phyloP scores from a whole-genome alignment of 768 basidiomycete genomes.

The Amanita rimosa region DNA sequence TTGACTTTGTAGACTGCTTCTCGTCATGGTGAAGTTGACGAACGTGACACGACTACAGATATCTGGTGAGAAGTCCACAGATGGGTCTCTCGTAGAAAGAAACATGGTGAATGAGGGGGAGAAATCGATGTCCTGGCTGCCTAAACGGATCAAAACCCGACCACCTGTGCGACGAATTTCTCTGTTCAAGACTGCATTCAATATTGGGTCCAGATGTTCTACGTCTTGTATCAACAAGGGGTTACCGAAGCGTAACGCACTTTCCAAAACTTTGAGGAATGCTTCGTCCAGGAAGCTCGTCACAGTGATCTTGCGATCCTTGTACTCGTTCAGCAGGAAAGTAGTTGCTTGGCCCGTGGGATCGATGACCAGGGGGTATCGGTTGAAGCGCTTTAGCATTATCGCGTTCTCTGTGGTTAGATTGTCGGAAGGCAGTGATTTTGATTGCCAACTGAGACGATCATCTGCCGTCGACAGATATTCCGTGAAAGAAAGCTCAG shows the following conservation, averaged over 20 bases:
- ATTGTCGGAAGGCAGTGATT: conserved; percentile 90
- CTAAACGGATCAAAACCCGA: conserved; percentile 91
- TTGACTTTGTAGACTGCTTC: conserved; percentile 96
- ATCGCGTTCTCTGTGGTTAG: conserved; percentile 98
- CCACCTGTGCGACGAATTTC: conserved; percentile 95
- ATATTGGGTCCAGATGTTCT: conserved; percentile 92
- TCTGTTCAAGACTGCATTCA: conserved; percentile 94
- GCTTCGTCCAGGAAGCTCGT: conserved; percentile 99
- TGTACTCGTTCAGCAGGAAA: conserved; percentile 91
- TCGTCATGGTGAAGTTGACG: conserved; percentile 98
- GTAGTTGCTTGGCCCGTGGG: conserved; percentile 95
- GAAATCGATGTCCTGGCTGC: conserved; percentile 98
- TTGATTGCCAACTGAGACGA: conserved; percentile 90
- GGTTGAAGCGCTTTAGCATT: conserved; percentile 96
- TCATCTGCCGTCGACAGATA: conserved; percentile 97
- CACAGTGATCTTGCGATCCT: conserved; percentile 92
- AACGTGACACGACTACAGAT: conserved; percentile 96
- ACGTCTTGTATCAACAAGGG: conserved; percentile 97
- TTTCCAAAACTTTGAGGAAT: conserved; percentile 97
- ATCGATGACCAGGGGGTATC: conserved; percentile 96
- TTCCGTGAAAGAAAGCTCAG: conserved; percentile 86
- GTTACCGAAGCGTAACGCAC: conserved; percentile 97
- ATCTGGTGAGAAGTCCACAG: conserved; percentile 95
- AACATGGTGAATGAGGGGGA: conserved; percentile 99
- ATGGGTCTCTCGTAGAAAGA: conserved; percentile 93